Conservation (phyloP, 768 basidiomycete species). For the Boletus coccyginus region DNA sequence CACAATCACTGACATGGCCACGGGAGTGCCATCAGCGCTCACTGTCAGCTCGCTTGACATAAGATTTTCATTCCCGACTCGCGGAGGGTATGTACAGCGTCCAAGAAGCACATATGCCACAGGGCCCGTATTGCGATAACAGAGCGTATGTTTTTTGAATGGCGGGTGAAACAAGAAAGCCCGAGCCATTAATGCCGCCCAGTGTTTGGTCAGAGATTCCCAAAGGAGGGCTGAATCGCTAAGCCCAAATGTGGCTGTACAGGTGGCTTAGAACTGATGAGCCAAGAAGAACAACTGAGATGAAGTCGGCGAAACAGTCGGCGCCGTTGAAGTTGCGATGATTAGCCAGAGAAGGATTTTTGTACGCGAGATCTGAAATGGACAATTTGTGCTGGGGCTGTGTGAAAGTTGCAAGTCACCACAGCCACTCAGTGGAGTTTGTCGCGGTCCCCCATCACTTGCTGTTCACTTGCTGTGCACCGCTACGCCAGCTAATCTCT, state of each 20-base stretch:
- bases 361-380: neutral
- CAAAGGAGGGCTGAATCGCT: too few species aligned
- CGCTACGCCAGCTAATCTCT: neutral
- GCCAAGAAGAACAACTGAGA: neutral
- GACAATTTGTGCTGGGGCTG: too few species aligned
- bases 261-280: neutral
- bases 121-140: neutral
- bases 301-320: constrained; percentile 9
- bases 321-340: constrained; percentile 17
- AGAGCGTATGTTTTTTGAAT: neutral
- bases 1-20: constrained; percentile 3
- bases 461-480: constrained; percentile 16
- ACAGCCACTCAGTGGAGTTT: too few species aligned
- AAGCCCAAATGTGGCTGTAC: neutral
- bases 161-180: neutral
- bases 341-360: neutral
- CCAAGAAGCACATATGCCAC: too few species aligned
- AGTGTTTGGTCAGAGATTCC: neutral
- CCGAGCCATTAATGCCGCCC: too few species aligned
- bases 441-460: neutral
- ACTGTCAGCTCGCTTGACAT: neutral
- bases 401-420: too few species aligned
- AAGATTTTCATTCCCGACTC: too few species aligned
- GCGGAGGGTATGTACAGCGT: too few species aligned
- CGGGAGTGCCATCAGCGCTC: constrained; percentile 13